phyloP scores from a whole-genome alignment of 345 rosid genomes.

The Moricandia moricandioides region DNA sequence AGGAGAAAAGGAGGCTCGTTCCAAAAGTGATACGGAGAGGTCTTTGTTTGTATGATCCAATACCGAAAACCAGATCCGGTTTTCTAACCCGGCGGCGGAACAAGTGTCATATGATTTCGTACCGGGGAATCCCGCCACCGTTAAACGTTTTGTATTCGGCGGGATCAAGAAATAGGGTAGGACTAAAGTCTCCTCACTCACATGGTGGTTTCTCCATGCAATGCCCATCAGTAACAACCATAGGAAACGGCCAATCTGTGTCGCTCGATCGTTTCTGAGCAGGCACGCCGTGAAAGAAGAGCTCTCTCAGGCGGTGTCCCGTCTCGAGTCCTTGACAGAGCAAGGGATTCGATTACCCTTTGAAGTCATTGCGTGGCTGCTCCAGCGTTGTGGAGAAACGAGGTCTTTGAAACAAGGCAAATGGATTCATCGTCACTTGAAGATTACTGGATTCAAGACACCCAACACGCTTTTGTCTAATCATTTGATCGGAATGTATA shows the following conservation, averaged over 20 bases:
- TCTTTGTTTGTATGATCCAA: conserved; percentile 1
- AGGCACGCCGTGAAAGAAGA: conserved; percentile 38
- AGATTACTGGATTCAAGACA: conserved; percentile 50
- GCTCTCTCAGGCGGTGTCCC: conserved; percentile 50
- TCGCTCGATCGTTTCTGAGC: conserved; percentile 40
- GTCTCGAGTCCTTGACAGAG: conserved; percentile 47
- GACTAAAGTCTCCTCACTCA: conserved; percentile 18
- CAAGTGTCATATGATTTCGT: conserved; percentile 24
- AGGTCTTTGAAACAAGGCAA: conserved; percentile 59
- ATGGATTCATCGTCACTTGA: conserved; percentile 75
- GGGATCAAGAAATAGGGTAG: conserved; percentile 10
- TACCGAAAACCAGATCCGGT: conserved; percentile 27
- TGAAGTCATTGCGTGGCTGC: conserved; percentile 43
- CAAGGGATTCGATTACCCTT: conserved; percentile 58
- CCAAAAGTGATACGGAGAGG: conserved; percentile 5
- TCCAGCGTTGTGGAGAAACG: conserved; percentile 43
- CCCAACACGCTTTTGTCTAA: conserved; percentile 56
- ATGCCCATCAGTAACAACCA: conserved; percentile 46
- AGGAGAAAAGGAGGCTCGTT: not conserved
- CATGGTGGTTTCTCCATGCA: conserved; percentile 50
- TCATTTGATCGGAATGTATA: conserved; percentile 53
- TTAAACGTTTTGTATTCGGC: not conserved
- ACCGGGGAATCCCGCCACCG: conserved; percentile 36
- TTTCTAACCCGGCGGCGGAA: conserved; percentile 17
- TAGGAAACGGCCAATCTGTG: conserved; percentile 39